Evolutionary conservation across 2,329 filamentous ascomycete species (phyloP).

Genomic region (Cladosporium sp.): DNA sequence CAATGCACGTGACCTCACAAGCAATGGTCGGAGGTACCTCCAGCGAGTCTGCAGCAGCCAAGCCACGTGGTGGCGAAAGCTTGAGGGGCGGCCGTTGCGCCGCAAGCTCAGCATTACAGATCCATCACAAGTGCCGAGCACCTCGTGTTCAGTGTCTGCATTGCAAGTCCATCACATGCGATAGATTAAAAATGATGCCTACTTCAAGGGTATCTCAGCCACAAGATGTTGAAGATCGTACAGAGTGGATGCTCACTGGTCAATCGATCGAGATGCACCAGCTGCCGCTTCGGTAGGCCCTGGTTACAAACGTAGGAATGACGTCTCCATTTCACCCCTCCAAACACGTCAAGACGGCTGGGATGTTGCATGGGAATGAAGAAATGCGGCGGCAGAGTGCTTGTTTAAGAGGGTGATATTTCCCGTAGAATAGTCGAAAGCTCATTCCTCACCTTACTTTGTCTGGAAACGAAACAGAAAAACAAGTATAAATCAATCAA

Average conservation of each 20-base stretch:
- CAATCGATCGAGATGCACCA: not conserved
- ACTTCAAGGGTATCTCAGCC: not conserved
- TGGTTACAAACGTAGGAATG: not conserved
- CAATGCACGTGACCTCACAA: not conserved
- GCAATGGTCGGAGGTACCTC: not conserved
- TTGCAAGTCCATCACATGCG: not conserved
- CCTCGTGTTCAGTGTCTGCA: not conserved
- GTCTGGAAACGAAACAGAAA: not conserved
- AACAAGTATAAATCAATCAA: conserved; percentile 10
- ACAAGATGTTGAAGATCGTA: not conserved
- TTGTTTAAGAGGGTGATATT: not conserved
- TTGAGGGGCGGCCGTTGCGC: not conserved
- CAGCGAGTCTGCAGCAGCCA: not conserved
- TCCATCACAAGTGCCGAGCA: not conserved
- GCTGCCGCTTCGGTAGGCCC: not conserved
- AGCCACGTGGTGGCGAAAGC: conserved; percentile 7
- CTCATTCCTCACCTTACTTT: not conserved
- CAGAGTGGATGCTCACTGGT: not conserved
- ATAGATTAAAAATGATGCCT: conserved; percentile 8
- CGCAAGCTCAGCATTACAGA: not conserved
- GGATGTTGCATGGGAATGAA: not conserved
- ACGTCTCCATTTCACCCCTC: conserved; percentile 3
- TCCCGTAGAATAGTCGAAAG: not conserved
- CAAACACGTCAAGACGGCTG: not conserved
- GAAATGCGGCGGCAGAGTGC: not conserved